Percentiles rank a stretch among this genome's conserved stretches.
phyloP scores from a whole-genome alignment of 352 stramenopile species.

The Aphanomyces cochlioides region DNA sequence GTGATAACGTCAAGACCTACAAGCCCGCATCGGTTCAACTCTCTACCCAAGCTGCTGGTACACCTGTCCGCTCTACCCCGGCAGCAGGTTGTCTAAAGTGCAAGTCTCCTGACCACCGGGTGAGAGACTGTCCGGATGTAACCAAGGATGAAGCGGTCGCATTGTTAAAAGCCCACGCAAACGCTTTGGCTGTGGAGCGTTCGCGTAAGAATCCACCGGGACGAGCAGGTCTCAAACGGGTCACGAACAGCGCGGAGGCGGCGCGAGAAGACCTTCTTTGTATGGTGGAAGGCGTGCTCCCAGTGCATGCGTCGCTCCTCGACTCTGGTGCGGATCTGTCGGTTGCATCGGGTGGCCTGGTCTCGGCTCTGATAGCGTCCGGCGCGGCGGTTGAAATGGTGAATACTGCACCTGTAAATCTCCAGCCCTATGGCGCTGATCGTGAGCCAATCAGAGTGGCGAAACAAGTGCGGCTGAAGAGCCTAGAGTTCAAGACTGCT shows the following conservation, averaged over 20 bases:
- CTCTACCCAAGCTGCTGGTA: neutral
- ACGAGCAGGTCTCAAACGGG: no score
- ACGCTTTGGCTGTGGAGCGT: no score
- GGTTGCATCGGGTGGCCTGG: neutral
- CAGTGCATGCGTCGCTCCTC: neutral
- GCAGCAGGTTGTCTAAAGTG: neutral
- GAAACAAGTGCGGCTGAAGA: no score
- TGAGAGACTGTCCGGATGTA: no score
- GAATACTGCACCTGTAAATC: no score
- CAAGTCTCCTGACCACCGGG: neutral
- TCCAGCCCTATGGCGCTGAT: no score
- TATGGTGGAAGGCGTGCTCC: constrained; percentile 5
- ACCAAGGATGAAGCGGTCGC: no score
- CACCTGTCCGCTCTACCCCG: neutral
- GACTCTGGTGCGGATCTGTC: constrained; percentile 8
- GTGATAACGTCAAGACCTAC: neutral
- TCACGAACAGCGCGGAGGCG: no score
- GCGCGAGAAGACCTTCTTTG: neutral
- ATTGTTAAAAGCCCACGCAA: no score
- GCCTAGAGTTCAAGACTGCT: no score
- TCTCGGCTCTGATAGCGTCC: neutral
- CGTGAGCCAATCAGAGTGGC: no score
- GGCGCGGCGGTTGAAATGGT: neutral
- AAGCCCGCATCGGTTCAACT: neutral
- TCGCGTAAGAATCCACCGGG: no score